Evolutionary conservation across 306 rosid species (phyloP).

Genomic region (Cucumis hystrix): DNA sequence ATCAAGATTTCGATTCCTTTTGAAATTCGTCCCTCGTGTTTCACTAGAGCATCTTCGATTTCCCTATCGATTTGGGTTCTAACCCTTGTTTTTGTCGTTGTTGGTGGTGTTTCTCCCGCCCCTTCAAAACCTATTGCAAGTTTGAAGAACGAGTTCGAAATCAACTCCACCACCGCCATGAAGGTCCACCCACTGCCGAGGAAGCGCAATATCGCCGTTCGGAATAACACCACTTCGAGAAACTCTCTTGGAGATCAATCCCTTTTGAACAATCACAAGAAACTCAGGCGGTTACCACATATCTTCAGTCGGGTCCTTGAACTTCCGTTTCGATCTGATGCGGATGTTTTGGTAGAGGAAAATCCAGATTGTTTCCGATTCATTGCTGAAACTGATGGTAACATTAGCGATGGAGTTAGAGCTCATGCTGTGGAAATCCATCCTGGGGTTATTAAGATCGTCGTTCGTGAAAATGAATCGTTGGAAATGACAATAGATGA

Average conservation of each 20-base stretch:
- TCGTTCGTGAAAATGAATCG: slow-evolving; percentile 59
- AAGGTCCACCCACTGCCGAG: slow-evolving; percentile 85
- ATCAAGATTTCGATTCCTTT: slow-evolving; percentile 22
- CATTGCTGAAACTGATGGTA: slow-evolving; percentile 48
- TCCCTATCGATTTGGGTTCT: slow-evolving; percentile 5
- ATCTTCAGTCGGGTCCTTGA: slow-evolving; percentile 86
- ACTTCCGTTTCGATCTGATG: slow-evolving; percentile 89
- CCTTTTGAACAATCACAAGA: slow-evolving; percentile 46
- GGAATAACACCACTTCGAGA: slow-evolving; percentile 28
- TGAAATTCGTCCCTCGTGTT: slow-evolving; percentile 10
- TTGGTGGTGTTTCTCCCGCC: background rate
- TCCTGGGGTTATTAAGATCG: slow-evolving; percentile 88
- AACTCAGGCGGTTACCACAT: slow-evolving; percentile 83
- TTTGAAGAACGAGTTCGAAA: background rate
- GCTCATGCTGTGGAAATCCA: slow-evolving; percentile 78
- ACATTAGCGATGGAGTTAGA: slow-evolving; percentile 33
- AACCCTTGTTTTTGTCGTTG: background rate
- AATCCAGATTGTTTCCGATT: slow-evolving; percentile 75
- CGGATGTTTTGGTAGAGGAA: slow-evolving; percentile 68
- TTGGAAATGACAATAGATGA: slow-evolving; percentile 54
- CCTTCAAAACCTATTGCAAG: background rate
- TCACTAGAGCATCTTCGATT: slow-evolving; percentile 14
- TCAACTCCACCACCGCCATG: slow-evolving; percentile 24
- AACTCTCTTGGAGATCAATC: slow-evolving; percentile 33
- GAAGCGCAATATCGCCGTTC: slow-evolving; percentile 80